These are phyloP conservation scores for Ilex aquifolium DNA, from an alignment of 257 asterid genomes.

Conservation along the genomic window DNA sequence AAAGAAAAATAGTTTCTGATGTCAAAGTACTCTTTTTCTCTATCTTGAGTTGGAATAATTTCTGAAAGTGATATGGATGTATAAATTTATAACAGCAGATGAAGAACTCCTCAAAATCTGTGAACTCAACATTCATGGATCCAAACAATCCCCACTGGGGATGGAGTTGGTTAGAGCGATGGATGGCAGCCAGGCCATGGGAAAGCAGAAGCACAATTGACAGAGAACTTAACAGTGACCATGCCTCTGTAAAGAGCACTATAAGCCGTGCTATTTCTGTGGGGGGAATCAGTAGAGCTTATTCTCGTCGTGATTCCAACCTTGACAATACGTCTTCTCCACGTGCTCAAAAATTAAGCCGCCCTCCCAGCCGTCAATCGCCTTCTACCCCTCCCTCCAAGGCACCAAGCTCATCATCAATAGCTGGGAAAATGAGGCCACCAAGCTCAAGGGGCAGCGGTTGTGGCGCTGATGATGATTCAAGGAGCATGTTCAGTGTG, in stretches of 20 bases:
- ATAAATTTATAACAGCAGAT: slow-evolving; percentile 33
- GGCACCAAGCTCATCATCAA: slow-evolving; percentile 8
- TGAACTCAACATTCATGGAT: slow-evolving; percentile 64
- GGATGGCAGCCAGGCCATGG: slow-evolving; percentile 85
- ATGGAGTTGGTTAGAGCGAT: slow-evolving; percentile 84
- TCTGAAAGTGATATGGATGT: slow-evolving; percentile 1
- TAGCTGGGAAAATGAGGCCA: slow-evolving; percentile 22
- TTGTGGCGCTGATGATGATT: slow-evolving; percentile 46
- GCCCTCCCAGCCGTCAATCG: slow-evolving; percentile 46
- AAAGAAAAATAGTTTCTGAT: too few relatives aligned
- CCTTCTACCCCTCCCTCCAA: slow-evolving; percentile 62
- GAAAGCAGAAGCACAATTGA: slow-evolving; percentile 38
- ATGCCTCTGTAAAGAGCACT: slow-evolving; percentile 27
- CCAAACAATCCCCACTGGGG: slow-evolving; percentile 75
- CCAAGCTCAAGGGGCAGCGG: slow-evolving; percentile 34
- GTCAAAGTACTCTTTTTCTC: too few relatives aligned
- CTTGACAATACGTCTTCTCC: slow-evolving; percentile 32
- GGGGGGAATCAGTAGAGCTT: neutral
- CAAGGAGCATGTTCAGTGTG: slow-evolving; percentile 52
- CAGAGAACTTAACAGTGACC: slow-evolving; percentile 40
- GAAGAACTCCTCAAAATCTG: slow-evolving; percentile 39
- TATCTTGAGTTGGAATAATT: neutral
- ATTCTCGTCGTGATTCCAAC: slow-evolving; percentile 7
- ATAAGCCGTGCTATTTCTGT: slow-evolving; percentile 23
- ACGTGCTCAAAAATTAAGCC: slow-evolving; percentile 27